These are phyloP conservation scores for Physcia stellaris DNA, from an alignment of 495 filamentous ascomycete genomes.

Conservation along the genomic window DNA sequence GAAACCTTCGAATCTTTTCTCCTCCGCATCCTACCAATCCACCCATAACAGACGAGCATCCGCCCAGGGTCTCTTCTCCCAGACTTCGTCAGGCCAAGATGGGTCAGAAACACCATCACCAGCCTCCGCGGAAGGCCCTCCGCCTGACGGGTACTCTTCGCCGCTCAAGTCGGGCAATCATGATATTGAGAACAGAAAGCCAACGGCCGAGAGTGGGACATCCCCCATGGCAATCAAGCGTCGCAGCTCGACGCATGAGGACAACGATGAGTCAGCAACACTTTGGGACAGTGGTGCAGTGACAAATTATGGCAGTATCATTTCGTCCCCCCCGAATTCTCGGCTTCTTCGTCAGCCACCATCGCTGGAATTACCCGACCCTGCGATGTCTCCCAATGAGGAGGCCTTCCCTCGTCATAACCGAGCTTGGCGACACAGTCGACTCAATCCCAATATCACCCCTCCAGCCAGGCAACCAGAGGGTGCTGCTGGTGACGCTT, in stretches of 20 bases:
- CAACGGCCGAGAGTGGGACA: constrained; percentile 10
- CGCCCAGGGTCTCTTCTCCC: constrained; percentile 4
- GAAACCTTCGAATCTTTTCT: constrained; percentile 14
- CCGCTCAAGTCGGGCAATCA: background rate
- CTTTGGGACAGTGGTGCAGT: constrained; percentile 16
- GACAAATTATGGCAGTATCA: constrained; percentile 62
- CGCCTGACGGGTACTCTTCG: background rate
- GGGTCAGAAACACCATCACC: background rate
- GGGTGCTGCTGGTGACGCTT: constrained; percentile 20
- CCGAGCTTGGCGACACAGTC: constrained; percentile 16
- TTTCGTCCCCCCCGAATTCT: constrained; percentile 42
- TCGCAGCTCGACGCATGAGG: constrained; percentile 18
- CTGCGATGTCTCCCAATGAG: constrained; percentile 39
- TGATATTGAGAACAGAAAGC: background rate
- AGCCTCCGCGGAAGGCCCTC: background rate
- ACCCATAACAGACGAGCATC: constrained; percentile 8
- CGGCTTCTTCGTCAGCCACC: constrained; percentile 26
- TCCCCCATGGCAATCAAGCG: constrained; percentile 20
- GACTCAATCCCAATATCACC: constrained; percentile 12
- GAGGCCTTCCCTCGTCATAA: constrained; percentile 16
- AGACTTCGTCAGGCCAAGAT: constrained; percentile 4
- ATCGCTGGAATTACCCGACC: constrained; percentile 56
- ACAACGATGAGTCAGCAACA: constrained; percentile 8
- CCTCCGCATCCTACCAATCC: constrained; percentile 10
- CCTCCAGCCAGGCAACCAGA: constrained; percentile 8